Evolutionary conservation across 2,329 filamentous ascomycete species (phyloP).

Genomic region (Talaromyces sp.): DNA sequence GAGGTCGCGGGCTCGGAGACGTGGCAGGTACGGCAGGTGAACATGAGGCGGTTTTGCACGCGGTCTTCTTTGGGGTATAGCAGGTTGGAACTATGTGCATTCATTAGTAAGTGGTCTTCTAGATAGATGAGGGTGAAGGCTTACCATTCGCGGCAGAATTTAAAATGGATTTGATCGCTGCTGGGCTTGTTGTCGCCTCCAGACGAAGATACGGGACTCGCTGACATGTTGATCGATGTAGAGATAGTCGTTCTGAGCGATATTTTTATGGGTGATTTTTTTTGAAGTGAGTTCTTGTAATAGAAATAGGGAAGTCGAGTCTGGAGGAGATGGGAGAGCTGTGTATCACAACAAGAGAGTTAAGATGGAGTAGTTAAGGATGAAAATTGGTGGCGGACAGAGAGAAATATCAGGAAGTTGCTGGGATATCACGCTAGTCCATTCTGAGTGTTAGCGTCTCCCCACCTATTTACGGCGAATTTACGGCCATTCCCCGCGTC

Average conservation of each 20-base stretch:
- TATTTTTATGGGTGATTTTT: neutral
- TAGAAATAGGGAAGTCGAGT: neutral
- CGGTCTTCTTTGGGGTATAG: slow-evolving; percentile 95
- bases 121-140: slow-evolving; percentile 17
- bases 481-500: slow-evolving; percentile 9
- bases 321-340: neutral
- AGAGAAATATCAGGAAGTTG: neutral
- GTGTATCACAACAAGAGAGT: neutral
- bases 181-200: slow-evolving; percentile 37
- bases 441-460: neutral
- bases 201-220: slow-evolving; percentile 41
- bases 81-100: slow-evolving; percentile 73
- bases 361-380: neutral
- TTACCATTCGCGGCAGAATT: slow-evolving; percentile 95
- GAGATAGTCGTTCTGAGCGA: neutral
- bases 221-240: slow-evolving; percentile 32
- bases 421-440: slow-evolving; percentile 4
- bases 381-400: slow-evolving; percentile 3
- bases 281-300: too few species aligned
- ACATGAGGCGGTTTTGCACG: slow-evolving; percentile 78
- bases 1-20: slow-evolving; percentile 83
- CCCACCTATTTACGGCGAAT: neutral
- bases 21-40: slow-evolving; percentile 92
- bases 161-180: slow-evolving; percentile 82
- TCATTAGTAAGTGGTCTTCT: neutral